Conservation (phyloP, 2,329 filamentous ascomycete species). For the Ophiostoma sp. region DNA sequence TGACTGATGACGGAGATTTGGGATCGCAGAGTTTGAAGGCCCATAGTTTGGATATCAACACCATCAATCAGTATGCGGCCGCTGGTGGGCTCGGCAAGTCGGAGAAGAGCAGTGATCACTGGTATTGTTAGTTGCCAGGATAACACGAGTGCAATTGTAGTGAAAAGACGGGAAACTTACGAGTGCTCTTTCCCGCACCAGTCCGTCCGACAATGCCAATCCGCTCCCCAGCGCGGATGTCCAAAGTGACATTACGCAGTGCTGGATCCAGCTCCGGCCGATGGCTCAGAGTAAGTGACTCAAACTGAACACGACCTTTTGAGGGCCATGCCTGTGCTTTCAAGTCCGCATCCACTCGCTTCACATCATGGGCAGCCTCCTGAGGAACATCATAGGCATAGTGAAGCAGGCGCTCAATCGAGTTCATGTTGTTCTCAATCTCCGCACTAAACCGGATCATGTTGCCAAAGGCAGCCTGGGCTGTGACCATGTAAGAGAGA, state of each 20-base stretch:
- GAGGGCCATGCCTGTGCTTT: not conserved
- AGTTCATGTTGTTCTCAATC: constrained; percentile 99
- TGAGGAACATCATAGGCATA: constrained; percentile 80
- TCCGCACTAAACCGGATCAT: constrained; percentile 90
- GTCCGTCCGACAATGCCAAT: constrained; percentile 94
- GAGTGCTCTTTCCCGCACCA: constrained; percentile 81
- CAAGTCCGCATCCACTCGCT: constrained; percentile 62
- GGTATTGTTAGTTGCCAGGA: constrained; percentile 46
- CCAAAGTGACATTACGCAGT: constrained; percentile 68
- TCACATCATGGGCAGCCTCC: constrained; percentile 59
- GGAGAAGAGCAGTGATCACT: constrained; percentile 85
- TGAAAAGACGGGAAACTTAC: not conserved
- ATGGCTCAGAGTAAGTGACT: constrained; percentile 84
- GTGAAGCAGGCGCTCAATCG: constrained; percentile 93
- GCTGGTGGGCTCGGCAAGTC: constrained; percentile 82
- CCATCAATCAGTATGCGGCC: constrained; percentile 89
- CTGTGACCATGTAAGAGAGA: constrained; percentile 78
- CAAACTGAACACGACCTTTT: constrained; percentile 76
- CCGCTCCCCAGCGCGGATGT: constrained; percentile 81
- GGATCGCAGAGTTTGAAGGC: constrained; percentile 84
- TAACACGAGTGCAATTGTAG: not conserved
- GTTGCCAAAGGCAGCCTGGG: constrained; percentile 73
- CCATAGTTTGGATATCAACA: constrained; percentile 82
- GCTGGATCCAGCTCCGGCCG: constrained; percentile 86
- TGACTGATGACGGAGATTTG: constrained; percentile 97